Evolutionary conservation across 345 rosid species (phyloP), one percentile per base, ranked within the genome.

Genomic region (Syzygium aromaticum): DNA sequence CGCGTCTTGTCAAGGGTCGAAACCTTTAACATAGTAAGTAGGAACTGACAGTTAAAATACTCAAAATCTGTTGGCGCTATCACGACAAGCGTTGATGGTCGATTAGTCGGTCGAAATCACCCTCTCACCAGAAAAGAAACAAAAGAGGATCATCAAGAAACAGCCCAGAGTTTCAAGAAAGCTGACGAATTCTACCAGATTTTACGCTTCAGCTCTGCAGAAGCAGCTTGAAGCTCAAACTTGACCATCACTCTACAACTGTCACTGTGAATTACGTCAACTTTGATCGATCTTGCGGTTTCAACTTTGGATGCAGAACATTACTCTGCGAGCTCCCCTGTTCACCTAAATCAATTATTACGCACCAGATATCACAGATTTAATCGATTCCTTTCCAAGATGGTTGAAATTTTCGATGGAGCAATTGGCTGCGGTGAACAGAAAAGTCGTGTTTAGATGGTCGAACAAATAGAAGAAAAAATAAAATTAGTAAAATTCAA

Each of bases 1-100:
- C 21, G 11, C 28, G 16, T 63, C 38, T 14, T 15, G 21, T 63
- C 10, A n/a, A 63, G 0, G 38, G 6, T 28, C 0, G 1, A 64
- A 61, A 16, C 6, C 30, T 16, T 7, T 30, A 30, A 30, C 17
- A 15, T 0, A 0, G 10, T 3, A 63, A 63, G 38, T 4, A 28
- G 30, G 10, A 57, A 57, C 64, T 0, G 46, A 43, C 46, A 43
- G 46, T 43, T 43, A 43, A 43, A 43, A 43, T 43, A 43, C 46
- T 43, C 46, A 43, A 43, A 43, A 6, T 43, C 46, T 43, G 46
- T 43, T 43, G 46, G 46, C 46, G 46, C 7, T 43, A 43, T 43
- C 46, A 43, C 7, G 46, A 43, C 46, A 43, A 43, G 46, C 46
- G 46, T 43, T 7, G 3, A 43, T 43, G 46, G 46, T 43, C 46